Base-by-base conservation (phyloP, 345 rosid species). In the Salix caprea region DNA sequence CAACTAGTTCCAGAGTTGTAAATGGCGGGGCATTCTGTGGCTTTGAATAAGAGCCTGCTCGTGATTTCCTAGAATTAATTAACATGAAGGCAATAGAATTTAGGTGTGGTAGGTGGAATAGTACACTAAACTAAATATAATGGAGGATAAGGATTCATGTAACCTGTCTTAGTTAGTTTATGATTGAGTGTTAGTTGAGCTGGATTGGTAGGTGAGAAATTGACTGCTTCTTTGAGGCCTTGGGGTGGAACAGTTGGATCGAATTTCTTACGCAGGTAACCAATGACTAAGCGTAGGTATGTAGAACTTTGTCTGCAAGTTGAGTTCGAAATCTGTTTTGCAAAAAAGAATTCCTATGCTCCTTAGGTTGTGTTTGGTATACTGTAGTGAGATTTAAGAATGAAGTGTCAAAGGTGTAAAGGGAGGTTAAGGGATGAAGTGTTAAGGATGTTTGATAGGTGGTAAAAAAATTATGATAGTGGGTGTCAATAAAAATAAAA, bases 51-150 rank as follows among this genome's bases (percentile, higher is more conserved):
- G 21, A 12, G 23, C 39, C 34, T 36, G 4, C 26, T 52, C 14
- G 52, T 48, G 72, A 71, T 52, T 52, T 15, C 30, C 24, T 42
- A 67, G 70, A 74, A 74, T 44, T 26, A 32, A 71, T 24, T 4
- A 40, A 40, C n/a, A 14, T 39, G 54, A 26, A 30, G 61, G 64
- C n/a, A 67, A 69, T 4, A 62, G 5, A 74, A 61, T 11, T 23
- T 19, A 74, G 75, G 78, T 37, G 82, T 64, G 82, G 75, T 65
- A 74, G 82, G 78, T 79, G 72, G 71, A 67, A 65, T 39, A 58
- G 11, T 28, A 30, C 7, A 15, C 71, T 15, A 23, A n/a, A 58
- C 71, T 4, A 11, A 68, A 23, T 13, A 39, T 3, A 42, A 23
- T 69, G 26, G 50, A 24, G 26, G 14, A 23, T 23, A 69, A 18